Conservation (phyloP, 176 grass and related monocot species). For the Phragmites australis region DNA sequence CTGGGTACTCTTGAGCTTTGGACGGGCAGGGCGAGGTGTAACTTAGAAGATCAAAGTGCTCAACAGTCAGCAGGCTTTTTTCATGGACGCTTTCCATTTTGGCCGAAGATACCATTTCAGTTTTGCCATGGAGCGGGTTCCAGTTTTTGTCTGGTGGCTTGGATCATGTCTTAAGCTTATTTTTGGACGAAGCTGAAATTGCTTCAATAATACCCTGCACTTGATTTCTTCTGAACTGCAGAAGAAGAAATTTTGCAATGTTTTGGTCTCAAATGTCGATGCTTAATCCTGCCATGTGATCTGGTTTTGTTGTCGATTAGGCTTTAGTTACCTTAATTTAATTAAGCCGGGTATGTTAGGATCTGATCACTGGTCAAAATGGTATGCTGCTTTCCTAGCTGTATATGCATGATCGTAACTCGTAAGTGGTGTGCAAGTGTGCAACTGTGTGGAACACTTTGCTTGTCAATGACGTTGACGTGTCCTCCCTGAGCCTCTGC, state of each 20-base stretch:
- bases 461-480: too few relatives aligned
- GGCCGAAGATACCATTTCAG: not conserved
- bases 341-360: not conserved
- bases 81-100: constrained; percentile 17
- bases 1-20: constrained; percentile 3
- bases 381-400: not conserved
- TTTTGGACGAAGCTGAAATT: not conserved
- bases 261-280: not conserved
- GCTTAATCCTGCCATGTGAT: not conserved
- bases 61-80: not conserved
- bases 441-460: too few relatives aligned
- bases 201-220: constrained; percentile 29
- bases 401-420: too few relatives aligned
- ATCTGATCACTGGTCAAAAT: not conserved
- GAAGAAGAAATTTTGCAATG: constrained; percentile 23
- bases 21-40: not conserved
- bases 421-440: too few relatives aligned
- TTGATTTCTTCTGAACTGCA: not conserved
- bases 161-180: constrained; percentile 33
- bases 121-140: constrained; percentile 34
- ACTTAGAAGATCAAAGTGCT: constrained; percentile 33
- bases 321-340: not conserved
- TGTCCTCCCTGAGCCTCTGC: too few relatives aligned
- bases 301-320: not conserved
- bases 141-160: constrained; percentile 40